Evolutionary conservation across 805 yeast genomes (phyloP).

Genomic region (Zygosaccharomyces pseudorouxii): DNA sequence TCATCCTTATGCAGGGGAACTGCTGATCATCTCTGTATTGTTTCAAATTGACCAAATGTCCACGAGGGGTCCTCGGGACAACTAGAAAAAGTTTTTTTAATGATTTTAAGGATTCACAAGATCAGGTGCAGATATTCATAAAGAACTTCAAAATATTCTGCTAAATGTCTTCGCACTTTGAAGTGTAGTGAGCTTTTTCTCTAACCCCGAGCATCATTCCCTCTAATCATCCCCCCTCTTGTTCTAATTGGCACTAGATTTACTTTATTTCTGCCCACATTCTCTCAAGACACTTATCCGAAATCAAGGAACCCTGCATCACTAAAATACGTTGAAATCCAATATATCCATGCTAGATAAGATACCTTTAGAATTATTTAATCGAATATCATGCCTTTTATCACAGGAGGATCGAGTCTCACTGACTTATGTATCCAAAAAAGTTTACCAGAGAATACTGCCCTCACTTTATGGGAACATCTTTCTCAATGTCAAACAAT

Average conservation of each 20-base stretch:
- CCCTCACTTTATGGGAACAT: constrained; percentile 25
- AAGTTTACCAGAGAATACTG: constrained; percentile 11
- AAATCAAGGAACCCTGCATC: background rate
- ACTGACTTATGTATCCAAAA: constrained; percentile 24
- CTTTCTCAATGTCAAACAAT: constrained; percentile 26
- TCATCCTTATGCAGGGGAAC: constrained; percentile 99
- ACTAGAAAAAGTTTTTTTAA: background rate
- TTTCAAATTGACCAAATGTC: constrained; percentile 99
- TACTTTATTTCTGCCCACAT: background rate
- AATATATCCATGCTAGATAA: constrained; percentile 20
- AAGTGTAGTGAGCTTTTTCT: too few relatives aligned
- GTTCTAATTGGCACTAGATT: background rate
- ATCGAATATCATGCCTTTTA: constrained; percentile 12
- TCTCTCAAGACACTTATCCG: background rate
- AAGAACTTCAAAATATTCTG: too few relatives aligned
- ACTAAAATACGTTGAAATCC: background rate
- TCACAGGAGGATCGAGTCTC: constrained; percentile 29
- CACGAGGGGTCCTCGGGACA: constrained; percentile 39
- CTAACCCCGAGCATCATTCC: too few relatives aligned
- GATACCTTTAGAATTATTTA: constrained; percentile 24
- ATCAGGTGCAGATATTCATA: background rate
- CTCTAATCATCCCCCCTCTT: too few relatives aligned
- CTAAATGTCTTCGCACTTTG: too few relatives aligned
- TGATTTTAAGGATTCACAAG: background rate
- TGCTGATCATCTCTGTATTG: constrained; percentile 99